Evolutionary conservation across 345 rosid genomes (phyloP).

Genomic region (Eucalyptus virginea): DNA sequence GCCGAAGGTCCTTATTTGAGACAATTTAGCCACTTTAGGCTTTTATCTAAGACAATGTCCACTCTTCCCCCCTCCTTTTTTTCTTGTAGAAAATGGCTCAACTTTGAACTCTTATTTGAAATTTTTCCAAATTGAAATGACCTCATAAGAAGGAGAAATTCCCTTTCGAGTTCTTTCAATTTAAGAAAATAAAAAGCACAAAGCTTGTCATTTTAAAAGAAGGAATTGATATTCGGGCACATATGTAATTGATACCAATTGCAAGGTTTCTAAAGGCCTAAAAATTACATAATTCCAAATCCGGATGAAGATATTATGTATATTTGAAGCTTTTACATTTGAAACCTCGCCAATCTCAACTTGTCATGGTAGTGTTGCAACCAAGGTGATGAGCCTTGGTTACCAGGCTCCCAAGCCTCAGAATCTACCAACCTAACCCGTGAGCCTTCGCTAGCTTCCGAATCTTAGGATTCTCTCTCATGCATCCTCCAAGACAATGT

Average conservation of each 20-base stretch:
- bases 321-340: not conserved
- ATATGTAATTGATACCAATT: too few species aligned
- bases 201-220: not conserved
- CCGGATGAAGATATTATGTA: not conserved
- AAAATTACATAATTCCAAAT: not conserved
- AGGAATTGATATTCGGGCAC: not conserved
- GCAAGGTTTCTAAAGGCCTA: not conserved
- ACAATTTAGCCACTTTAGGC: too few species aligned
- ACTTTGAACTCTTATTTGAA: too few species aligned
- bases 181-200: too few species aligned
- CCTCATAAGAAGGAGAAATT: not conserved
- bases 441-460: not conserved
- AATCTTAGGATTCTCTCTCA: not conserved
- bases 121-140: too few species aligned
- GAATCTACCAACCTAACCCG: not conserved
- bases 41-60: too few species aligned
- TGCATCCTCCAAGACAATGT: not conserved
- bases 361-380: not conserved
- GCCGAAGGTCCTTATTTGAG: too few species aligned
- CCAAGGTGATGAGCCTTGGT: too few species aligned
- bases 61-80: too few species aligned
- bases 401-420: not conserved
- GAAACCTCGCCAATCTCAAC: not conserved
- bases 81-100: fast-evolving
- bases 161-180: not conserved